These are phyloP conservation scores for Boletus rufocinnamomeus DNA, from an alignment of 768 basidiomycete genomes.

Conservation along the genomic window DNA sequence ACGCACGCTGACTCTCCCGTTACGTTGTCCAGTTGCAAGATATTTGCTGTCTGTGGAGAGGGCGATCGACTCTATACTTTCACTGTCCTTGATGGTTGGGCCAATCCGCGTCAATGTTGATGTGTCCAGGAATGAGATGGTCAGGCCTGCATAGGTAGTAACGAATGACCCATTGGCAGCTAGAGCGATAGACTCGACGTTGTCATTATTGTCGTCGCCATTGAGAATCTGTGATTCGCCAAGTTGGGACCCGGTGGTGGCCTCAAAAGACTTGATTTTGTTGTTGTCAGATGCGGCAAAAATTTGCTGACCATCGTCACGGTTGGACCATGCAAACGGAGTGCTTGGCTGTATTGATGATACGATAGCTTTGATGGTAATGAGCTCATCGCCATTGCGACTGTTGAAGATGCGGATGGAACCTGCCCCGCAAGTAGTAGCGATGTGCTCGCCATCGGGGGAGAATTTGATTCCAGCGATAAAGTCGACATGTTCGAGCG, in stretches of 20 bases:
- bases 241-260: too few relatives aligned
- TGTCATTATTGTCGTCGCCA: too few relatives aligned
- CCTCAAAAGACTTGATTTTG: too few relatives aligned
- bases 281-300: too few relatives aligned
- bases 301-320: not conserved
- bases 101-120: too few relatives aligned
- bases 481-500: not conserved
- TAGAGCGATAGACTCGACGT: not conserved
- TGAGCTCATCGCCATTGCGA: not conserved
- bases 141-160: not conserved
- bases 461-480: not conserved
- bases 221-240: too few relatives aligned
- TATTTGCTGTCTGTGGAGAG: too few relatives aligned
- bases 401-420: not conserved
- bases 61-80: too few relatives aligned
- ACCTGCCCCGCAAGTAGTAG: not conserved
- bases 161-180: not conserved
- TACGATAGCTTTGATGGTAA: not conserved
- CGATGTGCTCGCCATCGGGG: not conserved
- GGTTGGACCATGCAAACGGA: not conserved
- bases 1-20: too few relatives aligned
- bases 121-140: too few relatives aligned
- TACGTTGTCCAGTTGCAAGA: too few relatives aligned
- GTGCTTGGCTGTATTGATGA: not conserved
- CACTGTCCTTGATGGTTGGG: too few relatives aligned